These are phyloP conservation scores for Cyberlindnera galapagoensis DNA, from an alignment of 805 yeast species.

Conservation along the genomic window DNA sequence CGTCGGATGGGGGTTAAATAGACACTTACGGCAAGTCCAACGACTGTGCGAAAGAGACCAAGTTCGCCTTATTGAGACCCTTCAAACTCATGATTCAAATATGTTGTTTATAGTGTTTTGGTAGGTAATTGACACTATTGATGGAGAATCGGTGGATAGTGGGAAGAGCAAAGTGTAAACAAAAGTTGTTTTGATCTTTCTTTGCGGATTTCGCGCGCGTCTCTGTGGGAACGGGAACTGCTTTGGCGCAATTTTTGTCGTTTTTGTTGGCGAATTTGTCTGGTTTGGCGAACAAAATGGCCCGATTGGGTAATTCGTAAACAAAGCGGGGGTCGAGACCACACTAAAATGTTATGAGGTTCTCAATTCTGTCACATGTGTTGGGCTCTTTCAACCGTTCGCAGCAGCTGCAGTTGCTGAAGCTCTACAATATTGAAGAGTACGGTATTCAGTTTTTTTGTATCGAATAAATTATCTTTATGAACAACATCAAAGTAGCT, in stretches of 20 bases:
- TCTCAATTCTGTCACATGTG: too few relatives aligned
- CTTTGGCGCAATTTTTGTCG: constrained; percentile 1
- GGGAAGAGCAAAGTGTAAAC: too few relatives aligned
- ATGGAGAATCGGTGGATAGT: too few relatives aligned
- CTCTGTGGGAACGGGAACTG: constrained; percentile 3
- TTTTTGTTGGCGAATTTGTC: neutral
- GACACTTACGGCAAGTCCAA: constrained; percentile 29
- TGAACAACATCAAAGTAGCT: too few relatives aligned
- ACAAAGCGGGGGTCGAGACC: too few relatives aligned
- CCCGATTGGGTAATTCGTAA: constrained; percentile 17
- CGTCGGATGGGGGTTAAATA: constrained; percentile 7
- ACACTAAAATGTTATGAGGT: too few relatives aligned
- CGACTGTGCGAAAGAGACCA: constrained; percentile 29
- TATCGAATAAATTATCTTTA: too few relatives aligned
- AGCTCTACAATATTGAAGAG: too few relatives aligned
- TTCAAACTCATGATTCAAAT: constrained; percentile 26
- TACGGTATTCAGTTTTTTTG: too few relatives aligned
- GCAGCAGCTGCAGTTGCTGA: too few relatives aligned
- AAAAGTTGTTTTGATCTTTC: constrained; percentile 6
- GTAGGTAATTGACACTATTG: constrained; percentile 3
- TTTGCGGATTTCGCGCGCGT: neutral
- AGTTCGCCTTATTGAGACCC: constrained; percentile 30
- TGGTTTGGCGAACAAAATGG: too few relatives aligned
- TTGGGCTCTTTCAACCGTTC: too few relatives aligned
- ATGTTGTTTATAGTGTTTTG: neutral